phyloP scores from a whole-genome alignment of 1,284 basidiomycete genomes.

The Leccinum laetum region DNA sequence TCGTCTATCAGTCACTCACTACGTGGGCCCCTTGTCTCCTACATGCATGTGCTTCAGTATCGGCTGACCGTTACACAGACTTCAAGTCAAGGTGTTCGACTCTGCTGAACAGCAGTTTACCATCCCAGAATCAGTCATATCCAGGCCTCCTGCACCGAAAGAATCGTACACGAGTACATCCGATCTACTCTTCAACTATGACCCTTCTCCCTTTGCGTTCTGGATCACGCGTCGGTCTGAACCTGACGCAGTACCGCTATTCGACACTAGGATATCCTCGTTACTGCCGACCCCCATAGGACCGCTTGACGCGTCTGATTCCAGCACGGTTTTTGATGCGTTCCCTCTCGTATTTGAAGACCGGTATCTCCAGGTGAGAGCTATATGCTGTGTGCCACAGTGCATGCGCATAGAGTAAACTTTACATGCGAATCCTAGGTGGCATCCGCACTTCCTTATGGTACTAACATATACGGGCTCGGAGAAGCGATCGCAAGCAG shows the following conservation, averaged over 20 bases:
- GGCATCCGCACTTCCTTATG: conserved; percentile 59
- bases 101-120: conserved; percentile 63
- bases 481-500: conserved; percentile 72
- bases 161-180: conserved; percentile 39
- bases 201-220: conserved; percentile 68
- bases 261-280: conserved; percentile 68
- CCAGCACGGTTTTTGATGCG: conserved; percentile 51
- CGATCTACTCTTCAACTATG: conserved; percentile 71
- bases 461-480: conserved; percentile 76
- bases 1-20: conserved; percentile 61
- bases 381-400: not conserved
- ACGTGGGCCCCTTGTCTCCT: conserved; percentile 36
- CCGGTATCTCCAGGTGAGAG: conserved; percentile 56
- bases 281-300: conserved; percentile 56
- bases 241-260: conserved; percentile 60
- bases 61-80: conserved; percentile 34
- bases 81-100: conserved; percentile 79
- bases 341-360: conserved; percentile 79
- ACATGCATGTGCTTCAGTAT: not conserved
- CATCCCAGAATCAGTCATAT: conserved; percentile 58
- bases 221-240: conserved; percentile 73
- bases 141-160: conserved; percentile 40
- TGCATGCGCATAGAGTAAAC: not conserved
- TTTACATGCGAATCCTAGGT: conserved; percentile 41
- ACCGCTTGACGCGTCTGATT: conserved; percentile 46